Percentiles rank a stretch among this genome's conserved stretches.
These are phyloP conservation scores for Hygrophoropsis aurantiaca DNA, from an alignment of 768 basidiomycete species.

Conservation along the genomic window DNA sequence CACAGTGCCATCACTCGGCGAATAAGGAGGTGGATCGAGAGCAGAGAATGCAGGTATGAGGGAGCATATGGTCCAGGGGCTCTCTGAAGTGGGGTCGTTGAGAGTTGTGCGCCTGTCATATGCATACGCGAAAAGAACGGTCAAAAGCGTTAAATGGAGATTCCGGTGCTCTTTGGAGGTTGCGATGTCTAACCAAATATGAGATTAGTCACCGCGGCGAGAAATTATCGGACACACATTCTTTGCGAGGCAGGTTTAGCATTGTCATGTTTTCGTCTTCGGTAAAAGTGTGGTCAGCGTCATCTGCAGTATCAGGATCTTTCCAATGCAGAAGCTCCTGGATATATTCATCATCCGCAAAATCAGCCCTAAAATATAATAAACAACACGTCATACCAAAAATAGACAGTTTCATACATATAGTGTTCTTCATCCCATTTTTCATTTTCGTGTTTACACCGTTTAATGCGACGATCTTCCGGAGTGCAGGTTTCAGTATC, in stretches of 20 bases:
- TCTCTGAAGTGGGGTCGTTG: constrained; percentile 81
- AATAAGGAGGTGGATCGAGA: constrained; percentile 67
- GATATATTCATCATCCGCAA: constrained; percentile 73
- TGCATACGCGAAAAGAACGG: constrained; percentile 75
- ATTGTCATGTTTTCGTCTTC: constrained; percentile 72
- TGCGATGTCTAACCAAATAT: constrained; percentile 53
- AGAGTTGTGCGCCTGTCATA: constrained; percentile 81
- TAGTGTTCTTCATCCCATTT: constrained; percentile 88
- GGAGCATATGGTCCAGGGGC: constrained; percentile 80
- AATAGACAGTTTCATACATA: constrained; percentile 58
- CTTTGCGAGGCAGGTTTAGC: constrained; percentile 52
- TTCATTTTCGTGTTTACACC: constrained; percentile 63
- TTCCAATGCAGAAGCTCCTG: constrained; percentile 67
- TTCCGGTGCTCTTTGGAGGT: constrained; percentile 53
- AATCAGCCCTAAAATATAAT: constrained; percentile 65
- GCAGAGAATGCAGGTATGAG: constrained; percentile 81
- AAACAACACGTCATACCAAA: not conserved
- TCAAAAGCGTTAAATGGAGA: constrained; percentile 68
- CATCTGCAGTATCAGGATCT: constrained; percentile 47
- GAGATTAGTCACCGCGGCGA: constrained; percentile 1
- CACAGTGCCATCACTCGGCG: constrained; percentile 8
- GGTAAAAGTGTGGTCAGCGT: constrained; percentile 51
- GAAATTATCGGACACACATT: constrained; percentile 38
- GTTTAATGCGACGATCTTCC: constrained; percentile 50
- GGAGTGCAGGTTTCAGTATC: constrained; percentile 58